phyloP scores from a whole-genome alignment of 768 basidiomycete species.

The Tricholomella constricta region DNA sequence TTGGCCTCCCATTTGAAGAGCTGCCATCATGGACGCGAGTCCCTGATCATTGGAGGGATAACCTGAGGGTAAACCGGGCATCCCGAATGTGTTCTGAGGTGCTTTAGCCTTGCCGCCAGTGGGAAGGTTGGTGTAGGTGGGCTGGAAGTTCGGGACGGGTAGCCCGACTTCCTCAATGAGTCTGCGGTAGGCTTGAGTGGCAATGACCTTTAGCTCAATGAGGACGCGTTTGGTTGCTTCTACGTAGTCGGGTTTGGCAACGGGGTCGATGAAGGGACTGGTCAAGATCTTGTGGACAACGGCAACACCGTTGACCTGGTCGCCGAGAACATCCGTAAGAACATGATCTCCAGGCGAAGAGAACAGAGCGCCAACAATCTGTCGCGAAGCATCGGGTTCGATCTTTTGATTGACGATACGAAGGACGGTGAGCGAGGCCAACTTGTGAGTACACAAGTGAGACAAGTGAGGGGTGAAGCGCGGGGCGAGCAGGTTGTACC shows the following conservation, averaged over 20 bases:
- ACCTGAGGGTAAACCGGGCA: conserved; percentile 77
- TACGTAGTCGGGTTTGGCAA: conserved; percentile 67
- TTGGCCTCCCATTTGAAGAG: conserved; percentile 87
- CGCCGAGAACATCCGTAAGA: conserved; percentile 89
- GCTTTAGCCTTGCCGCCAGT: conserved; percentile 64
- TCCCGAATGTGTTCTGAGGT: conserved; percentile 57
- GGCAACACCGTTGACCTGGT: conserved; percentile 95
- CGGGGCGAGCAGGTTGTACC: conserved; percentile 91
- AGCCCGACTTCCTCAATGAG: conserved; percentile 94
- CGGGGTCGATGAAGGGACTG: conserved; percentile 78
- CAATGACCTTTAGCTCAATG: conserved; percentile 88
- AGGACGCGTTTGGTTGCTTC: conserved; percentile 91
- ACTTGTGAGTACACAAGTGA: conserved; percentile 96
- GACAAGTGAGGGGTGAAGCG: conserved; percentile 96
- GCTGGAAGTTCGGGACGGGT: conserved; percentile 85
- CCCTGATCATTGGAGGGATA: conserved; percentile 85
- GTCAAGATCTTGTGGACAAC: conserved; percentile 92
- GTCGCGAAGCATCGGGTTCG: conserved; percentile 84
- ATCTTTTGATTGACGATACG: conserved; percentile 96
- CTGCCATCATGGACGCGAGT: conserved; percentile 91
- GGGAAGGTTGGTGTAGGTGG: conserved; percentile 69
- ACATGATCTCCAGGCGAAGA: conserved; percentile 88
- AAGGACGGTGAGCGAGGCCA: conserved; percentile 93
- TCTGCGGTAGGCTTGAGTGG: conserved; percentile 92
- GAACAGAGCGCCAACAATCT: conserved; percentile 89